Conservation (phyloP, 345 rosid species). For the Pistacia vera region DNA sequence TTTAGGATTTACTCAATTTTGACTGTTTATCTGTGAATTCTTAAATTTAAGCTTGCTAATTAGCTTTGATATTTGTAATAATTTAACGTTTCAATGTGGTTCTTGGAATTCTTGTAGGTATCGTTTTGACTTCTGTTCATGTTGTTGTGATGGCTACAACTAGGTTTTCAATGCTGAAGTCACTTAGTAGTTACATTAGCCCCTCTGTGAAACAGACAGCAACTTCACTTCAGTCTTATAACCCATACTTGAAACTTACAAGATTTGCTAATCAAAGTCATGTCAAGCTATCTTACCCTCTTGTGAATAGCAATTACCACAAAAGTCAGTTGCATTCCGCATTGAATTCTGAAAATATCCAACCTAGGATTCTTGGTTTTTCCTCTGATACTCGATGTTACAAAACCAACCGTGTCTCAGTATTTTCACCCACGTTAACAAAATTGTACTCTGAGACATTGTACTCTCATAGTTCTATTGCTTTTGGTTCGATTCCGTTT, state of each 20-base stretch:
- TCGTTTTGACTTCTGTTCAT: not conserved
- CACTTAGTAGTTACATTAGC: conserved; percentile 30
- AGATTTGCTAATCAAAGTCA: conserved; percentile 24
- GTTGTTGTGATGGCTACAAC: conserved; percentile 47
- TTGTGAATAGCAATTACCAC: conserved; percentile 16
- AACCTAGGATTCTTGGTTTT: conserved; percentile 17
- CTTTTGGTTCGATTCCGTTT: conserved; percentile 37
- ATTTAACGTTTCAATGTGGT: not conserved
- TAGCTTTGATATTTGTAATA: not conserved
- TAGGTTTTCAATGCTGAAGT: conserved; percentile 43
- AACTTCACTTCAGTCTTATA: conserved; percentile 16
- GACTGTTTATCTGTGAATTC: not conserved
- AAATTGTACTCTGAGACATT: conserved; percentile 15
- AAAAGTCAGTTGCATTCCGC: conserved; percentile 17
- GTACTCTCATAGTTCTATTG: conserved; percentile 18
- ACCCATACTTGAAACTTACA: conserved; percentile 13
- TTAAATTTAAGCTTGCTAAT: not conserved
- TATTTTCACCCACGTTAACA: conserved; percentile 21
- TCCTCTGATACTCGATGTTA: conserved; percentile 13
- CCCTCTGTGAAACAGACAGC: conserved; percentile 16
- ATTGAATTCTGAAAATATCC: conserved; percentile 19
- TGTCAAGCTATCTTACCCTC: conserved; percentile 21
- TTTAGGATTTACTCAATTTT: not conserved
- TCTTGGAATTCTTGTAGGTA: conserved; percentile 9
- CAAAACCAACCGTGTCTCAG: conserved; percentile 23